These are phyloP conservation scores for Talaromyces liani DNA, from an alignment of 495 filamentous ascomycete species.

Conservation along the genomic window DNA sequence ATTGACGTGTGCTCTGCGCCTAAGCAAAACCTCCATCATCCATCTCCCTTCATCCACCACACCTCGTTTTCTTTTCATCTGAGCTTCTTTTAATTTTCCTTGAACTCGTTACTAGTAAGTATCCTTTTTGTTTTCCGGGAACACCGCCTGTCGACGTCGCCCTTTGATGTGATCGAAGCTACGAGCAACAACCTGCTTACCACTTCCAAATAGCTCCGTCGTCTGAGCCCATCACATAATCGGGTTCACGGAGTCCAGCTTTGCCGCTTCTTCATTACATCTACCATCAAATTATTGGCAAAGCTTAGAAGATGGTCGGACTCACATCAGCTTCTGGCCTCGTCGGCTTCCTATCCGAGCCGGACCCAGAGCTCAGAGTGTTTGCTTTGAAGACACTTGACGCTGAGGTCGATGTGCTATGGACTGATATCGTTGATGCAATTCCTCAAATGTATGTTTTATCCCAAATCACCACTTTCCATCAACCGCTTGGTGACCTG, in stretches of 20 bases:
- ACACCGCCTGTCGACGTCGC: not conserved
- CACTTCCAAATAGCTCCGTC: not conserved
- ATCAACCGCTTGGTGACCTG: not conserved
- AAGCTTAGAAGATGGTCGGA: slow-evolving; percentile 64
- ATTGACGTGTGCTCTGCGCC: slow-evolving; percentile 8
- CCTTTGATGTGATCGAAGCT: slow-evolving; percentile 3
- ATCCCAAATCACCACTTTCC: not conserved
- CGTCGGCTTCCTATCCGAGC: slow-evolving; percentile 90
- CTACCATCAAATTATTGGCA: not conserved
- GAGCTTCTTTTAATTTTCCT: not conserved
- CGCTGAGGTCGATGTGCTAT: slow-evolving; percentile 89
- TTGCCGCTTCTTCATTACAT: not conserved
- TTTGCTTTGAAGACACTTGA: slow-evolving; percentile 93
- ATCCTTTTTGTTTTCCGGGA: not conserved
- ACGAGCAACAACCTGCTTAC: not conserved
- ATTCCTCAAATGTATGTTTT: slow-evolving; percentile 83
- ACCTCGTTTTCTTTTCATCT: not conserved
- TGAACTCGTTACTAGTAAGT: not conserved
- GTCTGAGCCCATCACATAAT: not conserved
- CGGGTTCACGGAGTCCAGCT: not conserved
- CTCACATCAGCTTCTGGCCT: slow-evolving; percentile 91
- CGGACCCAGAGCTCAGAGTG: slow-evolving; percentile 83
- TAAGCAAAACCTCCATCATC: slow-evolving; percentile 1
- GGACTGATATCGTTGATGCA: slow-evolving; percentile 90
- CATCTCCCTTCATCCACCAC: not conserved